These are phyloP conservation scores for Penicillium malachiteum DNA, from an alignment of 495 filamentous ascomycete genomes.

Conservation along the genomic window DNA sequence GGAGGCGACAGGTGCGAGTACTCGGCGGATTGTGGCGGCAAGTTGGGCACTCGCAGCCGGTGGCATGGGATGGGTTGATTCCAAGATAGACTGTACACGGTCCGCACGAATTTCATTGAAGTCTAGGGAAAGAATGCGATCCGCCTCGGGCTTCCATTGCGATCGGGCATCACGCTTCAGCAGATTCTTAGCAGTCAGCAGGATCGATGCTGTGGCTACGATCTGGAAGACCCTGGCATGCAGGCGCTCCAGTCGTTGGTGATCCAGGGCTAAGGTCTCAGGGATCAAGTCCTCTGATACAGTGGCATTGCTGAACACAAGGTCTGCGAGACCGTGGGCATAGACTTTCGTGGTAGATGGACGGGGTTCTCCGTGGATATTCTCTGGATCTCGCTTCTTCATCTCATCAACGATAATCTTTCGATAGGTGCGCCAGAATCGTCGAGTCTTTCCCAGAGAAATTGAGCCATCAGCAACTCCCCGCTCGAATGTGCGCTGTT, in stretches of 20 bases:
- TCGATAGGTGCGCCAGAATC: conserved; percentile 71
- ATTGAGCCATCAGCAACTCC: conserved; percentile 66
- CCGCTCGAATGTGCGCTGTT: conserved; percentile 71
- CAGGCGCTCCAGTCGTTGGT: conserved; percentile 63
- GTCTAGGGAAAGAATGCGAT: conserved; percentile 64
- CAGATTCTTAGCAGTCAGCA: conserved; percentile 91
- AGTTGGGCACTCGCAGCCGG: conserved; percentile 43
- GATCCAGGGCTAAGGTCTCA: conserved; percentile 83
- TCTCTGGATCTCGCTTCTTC: conserved; percentile 69
- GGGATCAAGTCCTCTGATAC: conserved; percentile 63
- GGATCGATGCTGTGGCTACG: conserved; percentile 75
- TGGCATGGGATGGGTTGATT: conserved; percentile 80
- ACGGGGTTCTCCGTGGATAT: conserved; percentile 48
- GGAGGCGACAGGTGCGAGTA: conserved; percentile 48
- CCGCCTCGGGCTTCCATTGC: conserved; percentile 85
- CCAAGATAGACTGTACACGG: conserved; percentile 73
- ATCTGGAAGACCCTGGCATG: conserved; percentile 70
- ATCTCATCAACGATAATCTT: conserved; percentile 69
- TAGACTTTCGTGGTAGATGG: conserved; percentile 65
- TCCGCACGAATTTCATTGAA: conserved; percentile 56
- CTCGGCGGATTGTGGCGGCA: conserved; percentile 52
- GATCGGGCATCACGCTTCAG: conserved; percentile 88
- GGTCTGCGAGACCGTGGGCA: conserved; percentile 66
- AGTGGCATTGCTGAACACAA: conserved; percentile 59
- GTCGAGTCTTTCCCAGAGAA: conserved; percentile 54